Base-by-base conservation (phyloP, 2,329 filamentous ascomycete species). In the Sordariomycetes sp. region DNA sequence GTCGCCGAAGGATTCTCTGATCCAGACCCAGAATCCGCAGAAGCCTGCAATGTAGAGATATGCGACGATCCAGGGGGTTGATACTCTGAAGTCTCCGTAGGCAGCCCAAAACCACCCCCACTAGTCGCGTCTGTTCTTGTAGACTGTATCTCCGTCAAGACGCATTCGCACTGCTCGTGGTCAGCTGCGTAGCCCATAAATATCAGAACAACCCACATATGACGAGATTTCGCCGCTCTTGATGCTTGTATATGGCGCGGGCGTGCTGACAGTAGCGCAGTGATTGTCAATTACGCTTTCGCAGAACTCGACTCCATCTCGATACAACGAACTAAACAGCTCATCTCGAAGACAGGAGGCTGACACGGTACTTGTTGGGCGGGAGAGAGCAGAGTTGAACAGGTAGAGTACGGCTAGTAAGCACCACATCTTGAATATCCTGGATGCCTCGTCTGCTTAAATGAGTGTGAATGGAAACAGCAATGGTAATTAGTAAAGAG, bases 91-190 rank as follows among this genome's bases (percentile, higher is more conserved):
- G n/a, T n/a, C n/a, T n/a, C n/a, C n/a, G n/a, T n/a, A n/a, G n/a
- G n/a, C n/a, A n/a, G n/a, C n/a, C n/a, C n/a, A n/a, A n/a, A n/a
- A n/a, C n/a, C n/a, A n/a, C n/a, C n/a, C n/a, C n/a, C n/a, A n/a
- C n/a, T n/a, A n/a, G n/a, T n/a, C n/a, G n/a, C n/a, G n/a, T 14
- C 30, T 20, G 30, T 32, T 14, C 10, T 9, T 12, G 30, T 28
- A 25, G 23, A 9, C 9, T 14, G 19, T 9, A 11, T 28, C 25
- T 25, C 33, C 11, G 44, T 44, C 12, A 50, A 16, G 20, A 52
- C 45, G 34, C 52, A 55, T 12, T 40, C 40, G 33, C 52, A 55
- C 52, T 55, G 16, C 12, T 16, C 9, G 19, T 25, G 9, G 10
- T 25, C n/a, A 25, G 23, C 23, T 25, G 23, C 23, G 9, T 25